Base-by-base conservation (phyloP, 768 basidiomycete species). In the Chalciporus sphaerocephalus region DNA sequence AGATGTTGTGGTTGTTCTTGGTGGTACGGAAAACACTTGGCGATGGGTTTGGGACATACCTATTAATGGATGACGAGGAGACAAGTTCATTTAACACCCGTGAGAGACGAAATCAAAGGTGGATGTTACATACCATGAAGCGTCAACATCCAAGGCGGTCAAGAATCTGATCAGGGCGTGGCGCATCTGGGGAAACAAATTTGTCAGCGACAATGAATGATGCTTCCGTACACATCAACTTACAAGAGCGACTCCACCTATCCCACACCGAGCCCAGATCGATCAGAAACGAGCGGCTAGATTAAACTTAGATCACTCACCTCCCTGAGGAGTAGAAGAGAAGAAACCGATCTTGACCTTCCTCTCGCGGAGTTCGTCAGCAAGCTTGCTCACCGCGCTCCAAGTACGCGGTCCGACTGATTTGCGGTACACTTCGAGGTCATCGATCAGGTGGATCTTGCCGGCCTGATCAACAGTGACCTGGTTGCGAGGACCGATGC, bases 1-100 rank as follows among this genome's bases (percentile, higher is more conserved):
- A 74, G 61, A 90, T 91, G 69, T 92, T 92, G 79, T 92, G 89
- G 73, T 91, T 91, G 88, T 91, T 90, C 75, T 89, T 89, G 53
- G 92, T 94, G 50, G 87, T 92, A 52, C 92, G 83, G 78, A 94
- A 95, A 30, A 95, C 88, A 51, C 78, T 80, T 1, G 92, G 92
- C 37, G 90, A 83, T 18, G 88, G 87, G 70, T 90, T 91, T 38
- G 87, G 89, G 24, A 92, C 87, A 68, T 90, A 90, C 85, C 85
- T 87, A 51, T 38, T 35, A 82, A 53, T 37, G 37, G 38, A 38
- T 22, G 21, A 36, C 40, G 12, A 25, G 11, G 38, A 20, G 36
- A 55, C 52, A 22, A 20, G n/a, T 25, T 42, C 34, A 53, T 20
- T 44, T n/a, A 45, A 37, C 37, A 40, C 35, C 40, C 25, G 34